Conservation (phyloP, 2,329 filamentous ascomycete species). For the Emmonsiellopsis sp. region DNA sequence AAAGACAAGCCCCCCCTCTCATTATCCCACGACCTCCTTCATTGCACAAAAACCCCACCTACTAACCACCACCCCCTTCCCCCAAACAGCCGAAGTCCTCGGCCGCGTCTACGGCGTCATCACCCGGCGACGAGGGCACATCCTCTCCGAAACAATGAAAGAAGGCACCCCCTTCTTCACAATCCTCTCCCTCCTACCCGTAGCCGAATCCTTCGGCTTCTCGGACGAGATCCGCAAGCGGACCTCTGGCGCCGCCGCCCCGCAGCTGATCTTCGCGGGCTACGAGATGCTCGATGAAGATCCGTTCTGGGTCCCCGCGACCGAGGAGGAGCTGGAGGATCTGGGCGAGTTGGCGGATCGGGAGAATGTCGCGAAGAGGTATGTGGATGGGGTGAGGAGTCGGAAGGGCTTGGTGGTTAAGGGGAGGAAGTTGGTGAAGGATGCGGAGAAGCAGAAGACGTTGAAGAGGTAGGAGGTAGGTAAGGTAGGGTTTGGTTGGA, state of each 20-base stretch:
- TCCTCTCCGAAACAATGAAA: slow-evolving; percentile 83
- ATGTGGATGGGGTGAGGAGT: slow-evolving; percentile 80
- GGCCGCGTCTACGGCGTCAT: slow-evolving; percentile 95
- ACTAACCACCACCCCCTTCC: slow-evolving; percentile 14
- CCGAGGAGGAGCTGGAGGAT: slow-evolving; percentile 93
- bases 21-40: neutral
- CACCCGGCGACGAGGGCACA: slow-evolving; percentile 81
- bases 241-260: slow-evolving; percentile 79
- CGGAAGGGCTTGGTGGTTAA: slow-evolving; percentile 83
- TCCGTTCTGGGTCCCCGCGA: slow-evolving; percentile 95
- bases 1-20: neutral
- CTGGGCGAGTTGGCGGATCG: slow-evolving; percentile 84
- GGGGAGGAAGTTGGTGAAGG: slow-evolving; percentile 61
- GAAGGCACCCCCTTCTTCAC: slow-evolving; percentile 96
- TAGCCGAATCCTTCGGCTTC: slow-evolving; percentile 93
- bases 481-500: neutral
- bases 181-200: slow-evolving; percentile 76
- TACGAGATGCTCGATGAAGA: slow-evolving; percentile 92
- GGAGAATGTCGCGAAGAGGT: slow-evolving; percentile 92
- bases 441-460: slow-evolving; percentile 87
- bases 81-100: slow-evolving; percentile 65
- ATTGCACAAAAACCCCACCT: slow-evolving; percentile 2
- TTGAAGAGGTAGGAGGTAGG: slow-evolving; percentile 52
- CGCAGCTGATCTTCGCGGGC: slow-evolving; percentile 86
- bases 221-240: slow-evolving; percentile 92